Evolutionary conservation across 495 filamentous ascomycete genomes (phyloP).

Genomic region (Astrothelium subdiscretum): DNA sequence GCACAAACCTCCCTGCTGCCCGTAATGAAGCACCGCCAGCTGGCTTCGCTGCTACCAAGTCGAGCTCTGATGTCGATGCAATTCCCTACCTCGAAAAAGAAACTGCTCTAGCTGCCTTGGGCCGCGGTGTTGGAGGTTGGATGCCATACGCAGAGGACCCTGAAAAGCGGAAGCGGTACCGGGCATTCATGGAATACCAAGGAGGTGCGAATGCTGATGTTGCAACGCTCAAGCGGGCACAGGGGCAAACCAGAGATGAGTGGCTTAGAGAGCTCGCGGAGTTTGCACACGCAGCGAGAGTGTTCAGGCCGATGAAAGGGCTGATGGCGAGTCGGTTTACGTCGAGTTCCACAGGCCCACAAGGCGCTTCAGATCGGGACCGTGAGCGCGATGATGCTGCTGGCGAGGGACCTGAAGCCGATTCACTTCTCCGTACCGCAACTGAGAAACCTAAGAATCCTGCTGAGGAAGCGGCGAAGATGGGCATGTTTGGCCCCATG

Average conservation of each 20-base stretch:
- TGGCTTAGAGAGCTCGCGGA: conserved; percentile 74
- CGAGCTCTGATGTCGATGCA: conserved; percentile 47
- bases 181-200: conserved; percentile 64
- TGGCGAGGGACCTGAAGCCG: conserved; percentile 35
- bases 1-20: conserved; percentile 62
- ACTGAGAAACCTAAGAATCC: conserved; percentile 60
- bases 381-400: conserved; percentile 35
- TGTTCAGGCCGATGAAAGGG: conserved; percentile 86
- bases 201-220: conserved; percentile 51
- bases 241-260: conserved; percentile 52
- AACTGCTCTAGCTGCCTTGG: conserved; percentile 62
- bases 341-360: conserved; percentile 44
- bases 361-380: conserved; percentile 33
- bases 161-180: conserved; percentile 65
- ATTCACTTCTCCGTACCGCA: conserved; percentile 40
- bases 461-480: conserved; percentile 72
- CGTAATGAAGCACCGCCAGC: conserved; percentile 58
- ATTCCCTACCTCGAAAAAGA: conserved; percentile 66
- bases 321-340: conserved; percentile 91
- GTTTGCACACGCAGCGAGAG: conserved; percentile 76
- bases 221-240: conserved; percentile 40
- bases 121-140: conserved; percentile 58
- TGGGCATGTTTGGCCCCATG: conserved; percentile 88
- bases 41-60: conserved; percentile 34
- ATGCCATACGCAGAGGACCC: conserved; percentile 82